Evolutionary conservation across 176 grass and related monocot species (phyloP).

Genomic region (Rhipidocladum racemiflorum): DNA sequence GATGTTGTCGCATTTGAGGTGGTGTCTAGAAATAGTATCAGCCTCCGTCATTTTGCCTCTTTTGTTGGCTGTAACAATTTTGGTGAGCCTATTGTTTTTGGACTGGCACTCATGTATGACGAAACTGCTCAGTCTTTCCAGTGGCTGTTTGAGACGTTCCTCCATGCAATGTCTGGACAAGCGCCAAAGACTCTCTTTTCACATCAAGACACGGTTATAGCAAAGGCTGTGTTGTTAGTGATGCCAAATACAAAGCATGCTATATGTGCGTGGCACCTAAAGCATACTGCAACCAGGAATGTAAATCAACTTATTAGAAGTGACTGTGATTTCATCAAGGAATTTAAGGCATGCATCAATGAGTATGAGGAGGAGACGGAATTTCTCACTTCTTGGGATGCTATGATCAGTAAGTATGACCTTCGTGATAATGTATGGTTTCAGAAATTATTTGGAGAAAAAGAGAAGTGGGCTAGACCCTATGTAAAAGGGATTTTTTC

Average conservation of each 20-base stretch:
- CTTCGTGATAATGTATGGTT: slow-evolving; percentile 50
- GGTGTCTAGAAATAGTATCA: slow-evolving; percentile 39
- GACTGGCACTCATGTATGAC: slow-evolving; percentile 47
- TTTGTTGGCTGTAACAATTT: slow-evolving; percentile 64
- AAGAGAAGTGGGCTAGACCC: slow-evolving; percentile 58
- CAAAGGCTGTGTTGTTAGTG: slow-evolving; percentile 33
- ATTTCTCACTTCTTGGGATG: slow-evolving; percentile 52
- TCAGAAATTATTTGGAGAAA: slow-evolving; percentile 53
- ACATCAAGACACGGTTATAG: slow-evolving; percentile 45
- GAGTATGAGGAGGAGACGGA: slow-evolving; percentile 50
- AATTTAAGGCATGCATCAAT: slow-evolving; percentile 58
- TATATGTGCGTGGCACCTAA: slow-evolving; percentile 51
- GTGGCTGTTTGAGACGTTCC: slow-evolving; percentile 66
- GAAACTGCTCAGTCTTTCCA: slow-evolving; percentile 49
- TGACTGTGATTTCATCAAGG: slow-evolving; percentile 49
- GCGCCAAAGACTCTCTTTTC: slow-evolving; percentile 46
- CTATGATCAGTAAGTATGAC: slow-evolving; percentile 58
- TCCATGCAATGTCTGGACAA: slow-evolving; percentile 48
- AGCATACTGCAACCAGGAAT: slow-evolving; percentile 40
- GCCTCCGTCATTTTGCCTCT: slow-evolving; percentile 43
- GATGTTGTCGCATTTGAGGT: slow-evolving; percentile 51
- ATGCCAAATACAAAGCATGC: slow-evolving; percentile 53
- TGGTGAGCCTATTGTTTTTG: slow-evolving; percentile 51
- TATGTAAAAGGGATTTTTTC: slow-evolving; percentile 54
- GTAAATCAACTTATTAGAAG: slow-evolving; percentile 37